A percentile compares a stretch with the other conserved stretches of the same genome.
Conservation (phyloP, 2,329 filamentous ascomycete species). For the Xylaria digitata region DNA sequence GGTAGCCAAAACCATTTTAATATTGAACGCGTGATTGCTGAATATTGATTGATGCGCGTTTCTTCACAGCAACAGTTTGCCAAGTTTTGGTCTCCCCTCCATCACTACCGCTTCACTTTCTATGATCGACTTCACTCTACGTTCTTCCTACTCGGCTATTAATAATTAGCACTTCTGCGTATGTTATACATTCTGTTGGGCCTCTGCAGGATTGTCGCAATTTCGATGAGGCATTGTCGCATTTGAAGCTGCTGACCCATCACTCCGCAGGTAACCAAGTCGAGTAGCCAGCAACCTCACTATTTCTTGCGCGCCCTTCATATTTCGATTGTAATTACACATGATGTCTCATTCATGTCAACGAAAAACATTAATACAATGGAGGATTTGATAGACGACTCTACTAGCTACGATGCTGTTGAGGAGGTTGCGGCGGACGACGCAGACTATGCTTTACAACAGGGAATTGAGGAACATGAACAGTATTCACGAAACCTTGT, state of each 20-base stretch:
- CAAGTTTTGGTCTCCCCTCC: neutral
- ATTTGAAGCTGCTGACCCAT: conserved; percentile 18
- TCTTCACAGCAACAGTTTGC: conserved; percentile 12
- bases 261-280: neutral
- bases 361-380: conserved; percentile 17
- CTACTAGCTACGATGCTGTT: neutral
- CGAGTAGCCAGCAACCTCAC: conserved; percentile 18
- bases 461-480: neutral
- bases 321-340: neutral
- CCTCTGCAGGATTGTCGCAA: conserved; percentile 6
- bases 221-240: conserved; percentile 11
- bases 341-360: neutral
- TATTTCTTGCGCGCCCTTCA: conserved; percentile 4
- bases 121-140: neutral
- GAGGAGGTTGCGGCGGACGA: conserved; percentile 13
- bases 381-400: conserved; percentile 5
- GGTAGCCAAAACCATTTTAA: conserved; percentile 20
- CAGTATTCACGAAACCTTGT: conserved; percentile 1
- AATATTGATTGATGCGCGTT: conserved; percentile 35
- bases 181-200: neutral
- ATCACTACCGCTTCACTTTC: conserved; percentile 1
- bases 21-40: conserved; percentile 33
- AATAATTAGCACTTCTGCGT: conserved; percentile 3
- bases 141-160: neutral
- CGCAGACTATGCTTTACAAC: conserved; percentile 16